Evolutionary conservation across 176 grass and related monocot species (phyloP), one percentile per base, ranked within the genome.

Genomic region (Paspalum vaginatum): DNA sequence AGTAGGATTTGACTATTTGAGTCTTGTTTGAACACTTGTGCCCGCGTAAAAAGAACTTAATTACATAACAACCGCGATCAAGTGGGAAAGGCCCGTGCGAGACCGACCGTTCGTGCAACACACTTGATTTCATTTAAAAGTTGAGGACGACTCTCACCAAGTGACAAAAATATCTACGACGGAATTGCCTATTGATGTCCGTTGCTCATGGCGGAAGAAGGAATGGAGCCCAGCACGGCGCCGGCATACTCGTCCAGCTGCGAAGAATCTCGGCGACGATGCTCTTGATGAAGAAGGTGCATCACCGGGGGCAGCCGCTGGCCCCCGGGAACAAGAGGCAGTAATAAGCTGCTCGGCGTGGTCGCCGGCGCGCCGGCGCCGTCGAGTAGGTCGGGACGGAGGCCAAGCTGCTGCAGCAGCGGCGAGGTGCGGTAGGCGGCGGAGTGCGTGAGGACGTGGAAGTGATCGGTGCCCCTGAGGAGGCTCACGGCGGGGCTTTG

Each of bases 401-500:
- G 41, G 37, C 52, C 56, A 22, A 68, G 65, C 11, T 32, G 56
- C 56, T 21, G 41, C 41, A 9, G 20, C 38, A 21, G 2, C 21
- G 21, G 6, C 51, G 51, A n/a, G n/a, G n/a, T n/a, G 50, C 52
- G 16, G 11, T 7, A n/a, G 10, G 57, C 32, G 47, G 12, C 50
- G 54, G 54, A 57, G 54, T 9, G 54, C 54, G 21, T 57, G 54
- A 60, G 0, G 4, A 9, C 55, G 37, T 32, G n/a, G 53, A 17
- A 56, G 53, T 13, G 11, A 15, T 2, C 14, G 25, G 8, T 25
- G 7, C 11, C 46, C 26, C 25, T 38, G 48, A 55, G 5, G 60
- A 85, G 37, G 48, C 43, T 83, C 3, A 48, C 79, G 2, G 38
- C 14, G 20, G 92, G 81, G 81, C 81, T 87, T 42, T 83, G 86